A percentile compares a stretch with the other conserved stretches of the same genome.
Conservation (phyloP, 1,284 basidiomycete genomes). For the Ceratobasidium papillatum region DNA sequence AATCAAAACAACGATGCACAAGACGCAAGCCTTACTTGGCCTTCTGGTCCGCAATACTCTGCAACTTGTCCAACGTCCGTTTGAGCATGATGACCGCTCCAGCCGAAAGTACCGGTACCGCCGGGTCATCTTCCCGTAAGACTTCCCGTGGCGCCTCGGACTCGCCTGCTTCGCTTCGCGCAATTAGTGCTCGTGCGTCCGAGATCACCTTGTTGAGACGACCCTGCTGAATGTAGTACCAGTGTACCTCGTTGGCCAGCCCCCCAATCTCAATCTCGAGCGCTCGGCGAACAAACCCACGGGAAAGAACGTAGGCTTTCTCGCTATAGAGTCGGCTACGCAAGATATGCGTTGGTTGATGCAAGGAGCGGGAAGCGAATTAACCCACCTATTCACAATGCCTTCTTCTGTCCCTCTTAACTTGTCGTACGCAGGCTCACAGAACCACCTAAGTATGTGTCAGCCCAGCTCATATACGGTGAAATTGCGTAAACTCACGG, state of each 20-base stretch:
- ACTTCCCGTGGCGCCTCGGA: conserved; percentile 53
- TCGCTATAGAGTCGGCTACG: conserved; percentile 83
- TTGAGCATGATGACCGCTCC: conserved; percentile 84
- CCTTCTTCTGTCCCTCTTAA: conserved; percentile 89
- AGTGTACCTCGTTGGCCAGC: conserved; percentile 75
- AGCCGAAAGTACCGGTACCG: conserved; percentile 77
- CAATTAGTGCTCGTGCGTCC: conserved; percentile 70
- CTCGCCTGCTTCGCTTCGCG: conserved; percentile 63
- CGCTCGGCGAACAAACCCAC: conserved; percentile 86
- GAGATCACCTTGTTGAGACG: conserved; percentile 73
- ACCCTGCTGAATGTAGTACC: conserved; percentile 75
- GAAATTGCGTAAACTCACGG: conserved; percentile 64
- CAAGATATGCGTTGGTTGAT: conserved; percentile 24
- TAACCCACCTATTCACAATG: conserved; percentile 75
- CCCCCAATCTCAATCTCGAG: conserved; percentile 78
- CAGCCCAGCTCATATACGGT: conserved; percentile 4
- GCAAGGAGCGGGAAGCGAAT: conserved; percentile 3
- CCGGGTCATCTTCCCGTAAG: conserved; percentile 61
- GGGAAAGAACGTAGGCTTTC: conserved; percentile 90
- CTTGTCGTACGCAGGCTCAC: conserved; percentile 92
- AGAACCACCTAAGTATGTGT: conserved; percentile 73
- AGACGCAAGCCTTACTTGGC: conserved; percentile 7
- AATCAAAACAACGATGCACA: background rate
- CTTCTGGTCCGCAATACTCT: conserved; percentile 50
- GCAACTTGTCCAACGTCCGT: conserved; percentile 70